Base-by-base conservation (phyloP, 345 rosid genomes). In the Balakata baccata region DNA sequence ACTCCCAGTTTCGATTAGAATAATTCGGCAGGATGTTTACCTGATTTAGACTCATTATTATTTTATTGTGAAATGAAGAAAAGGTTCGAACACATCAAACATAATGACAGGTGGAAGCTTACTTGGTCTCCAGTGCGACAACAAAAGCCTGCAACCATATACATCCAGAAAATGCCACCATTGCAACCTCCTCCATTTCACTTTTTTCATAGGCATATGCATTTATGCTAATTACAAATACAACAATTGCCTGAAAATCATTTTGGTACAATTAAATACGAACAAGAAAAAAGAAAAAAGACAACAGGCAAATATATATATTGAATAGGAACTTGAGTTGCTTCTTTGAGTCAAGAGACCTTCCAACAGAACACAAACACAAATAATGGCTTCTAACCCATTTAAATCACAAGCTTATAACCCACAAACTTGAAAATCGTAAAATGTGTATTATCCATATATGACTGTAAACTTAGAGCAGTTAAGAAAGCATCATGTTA, bases 131-230 rank as follows among this genome's bases (percentile, higher is more conserved):
- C 58, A 91, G 71, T 68, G 93, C 81, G 74, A 95, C 92, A 72
- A 95, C 98, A 71, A 92, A 92, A 52, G 98, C 99, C 84, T 95
- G 99, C 84, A 95, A 84, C 98, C 99, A 95, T 81, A 95, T 91
- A 80, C 93, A 91, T 76, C 99, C 98, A 14, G 99, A 92, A 71
- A 95, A 96, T 53, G 93, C 99, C 71, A 92, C 97, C 96, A 95
- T 87, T 49, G 92, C 90, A 51, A 95, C 86, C 86, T 95, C 97
- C 82, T 91, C 98, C 97, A 90, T 89, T 86, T 92, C 96, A 64
- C 99, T 89, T 85, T 89, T 95, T 81, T 95, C 98, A 59, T 84
- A 85, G 7, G 99, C 96, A 83, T 85, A 91, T 11, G 92, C 87
- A 68, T 92, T 87, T 77, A 95, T 89, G 78, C 92, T 92, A 81